A percentile compares a stretch with the other conserved stretches of the same genome.
These are phyloP conservation scores for Ambrosia hybrid DNA, from an alignment of 140 eudicot species.

Conservation along the genomic window DNA sequence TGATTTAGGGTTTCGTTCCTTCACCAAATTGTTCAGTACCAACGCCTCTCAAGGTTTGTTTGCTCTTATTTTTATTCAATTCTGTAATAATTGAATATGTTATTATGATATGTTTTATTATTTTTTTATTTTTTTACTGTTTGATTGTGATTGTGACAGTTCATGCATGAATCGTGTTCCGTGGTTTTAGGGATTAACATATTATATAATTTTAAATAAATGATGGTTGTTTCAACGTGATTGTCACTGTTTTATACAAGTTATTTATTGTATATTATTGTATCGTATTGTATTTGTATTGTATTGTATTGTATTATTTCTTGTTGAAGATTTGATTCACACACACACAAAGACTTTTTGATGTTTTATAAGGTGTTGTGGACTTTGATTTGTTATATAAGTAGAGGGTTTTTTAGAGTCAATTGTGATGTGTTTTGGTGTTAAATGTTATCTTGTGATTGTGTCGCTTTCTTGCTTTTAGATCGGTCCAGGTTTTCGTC, in stretches of 20 bases:
- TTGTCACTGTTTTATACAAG: conserved; percentile 17
- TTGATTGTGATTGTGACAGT: conserved; percentile 7
- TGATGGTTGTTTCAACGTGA: conserved; percentile 24
- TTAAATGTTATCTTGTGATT: conserved; percentile 14
- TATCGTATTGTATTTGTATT: too few relatives aligned
- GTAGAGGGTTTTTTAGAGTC: not conserved
- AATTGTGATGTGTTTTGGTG: not conserved
- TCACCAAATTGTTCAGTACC: conserved; percentile 16
- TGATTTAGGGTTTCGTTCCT: conserved; percentile 26
- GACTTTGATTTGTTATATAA: conserved; percentile 3
- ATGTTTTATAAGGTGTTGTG: not conserved
- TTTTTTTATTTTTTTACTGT: conserved; percentile 10
- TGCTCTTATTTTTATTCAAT: conserved; percentile 12
- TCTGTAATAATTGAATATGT: not conserved
- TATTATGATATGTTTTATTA: not conserved
- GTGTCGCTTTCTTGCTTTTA: not conserved
- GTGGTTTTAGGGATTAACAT: conserved; percentile 3
- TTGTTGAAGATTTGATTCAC: conserved; percentile 24
- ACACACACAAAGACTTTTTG: conserved; percentile 1
- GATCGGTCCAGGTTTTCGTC: conserved; percentile 12
- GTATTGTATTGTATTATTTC: not conserved
- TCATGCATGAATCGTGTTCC: conserved; percentile 20
- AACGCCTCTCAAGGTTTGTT: conserved; percentile 50
- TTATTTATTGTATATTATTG: too few relatives aligned
- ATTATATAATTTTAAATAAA: not conserved